A percentile compares a stretch with the other conserved stretches of the same genome.
Conservation (phyloP, 1,284 basidiomycete genomes). For the Sporisorium graminicola region DNA sequence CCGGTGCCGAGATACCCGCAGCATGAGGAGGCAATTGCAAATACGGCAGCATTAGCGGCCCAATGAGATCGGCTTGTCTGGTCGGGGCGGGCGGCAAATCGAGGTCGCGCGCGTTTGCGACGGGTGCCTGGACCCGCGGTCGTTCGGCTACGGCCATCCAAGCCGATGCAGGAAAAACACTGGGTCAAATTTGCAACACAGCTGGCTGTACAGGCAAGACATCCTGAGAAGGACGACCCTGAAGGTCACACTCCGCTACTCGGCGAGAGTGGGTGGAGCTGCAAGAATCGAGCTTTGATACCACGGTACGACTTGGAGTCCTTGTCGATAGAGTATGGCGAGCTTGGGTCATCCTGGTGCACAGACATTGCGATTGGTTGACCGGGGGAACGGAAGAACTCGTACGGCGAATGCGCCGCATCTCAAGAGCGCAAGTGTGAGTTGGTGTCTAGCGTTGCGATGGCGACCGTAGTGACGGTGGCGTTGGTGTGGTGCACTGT, state of each 20-base stretch:
- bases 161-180: background rate
- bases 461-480: no score
- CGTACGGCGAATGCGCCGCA: background rate
- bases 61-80: background rate
- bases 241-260: no score
- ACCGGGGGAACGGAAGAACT: no score
- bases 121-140: background rate
- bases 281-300: no score
- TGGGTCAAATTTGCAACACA: background rate
- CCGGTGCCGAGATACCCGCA: background rate
- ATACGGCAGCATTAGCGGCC: background rate
- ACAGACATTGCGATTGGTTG: no score
- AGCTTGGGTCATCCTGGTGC: no score
- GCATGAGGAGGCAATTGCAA: background rate
- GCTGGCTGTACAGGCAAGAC: background rate
- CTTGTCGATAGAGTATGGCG: no score
- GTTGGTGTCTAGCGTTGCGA: no score
- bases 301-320: no score
- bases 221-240: background rate
- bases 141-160: background rate
- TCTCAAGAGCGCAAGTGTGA: background rate
- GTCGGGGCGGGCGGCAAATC: background rate
- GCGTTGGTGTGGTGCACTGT: no score
- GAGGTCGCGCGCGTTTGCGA: background rate
- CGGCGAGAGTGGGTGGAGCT: no score